Evolutionary conservation across 2,329 filamentous ascomycete genomes (phyloP).

Genomic region (Aspergillus piperis): DNA sequence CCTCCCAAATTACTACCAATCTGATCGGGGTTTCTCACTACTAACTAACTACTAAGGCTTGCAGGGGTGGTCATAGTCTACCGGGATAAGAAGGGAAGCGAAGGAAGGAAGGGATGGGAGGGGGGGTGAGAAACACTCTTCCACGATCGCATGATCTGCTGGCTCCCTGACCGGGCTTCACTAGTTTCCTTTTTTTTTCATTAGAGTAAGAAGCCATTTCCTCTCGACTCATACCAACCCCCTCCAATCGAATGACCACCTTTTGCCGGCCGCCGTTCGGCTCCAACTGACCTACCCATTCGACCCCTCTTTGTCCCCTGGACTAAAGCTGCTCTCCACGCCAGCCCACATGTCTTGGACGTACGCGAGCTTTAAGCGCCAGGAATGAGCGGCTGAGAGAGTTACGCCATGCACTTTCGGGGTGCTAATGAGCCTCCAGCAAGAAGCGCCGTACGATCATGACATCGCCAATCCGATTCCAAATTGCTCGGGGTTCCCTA

Average conservation of each 20-base stretch:
- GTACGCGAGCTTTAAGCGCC: neutral
- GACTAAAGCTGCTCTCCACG: neutral
- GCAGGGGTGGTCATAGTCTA: neutral
- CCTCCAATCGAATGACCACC: neutral
- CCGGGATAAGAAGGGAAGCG: neutral
- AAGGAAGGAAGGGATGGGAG: neutral
- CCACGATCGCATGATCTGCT: conserved; percentile 3
- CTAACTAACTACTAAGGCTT: neutral
- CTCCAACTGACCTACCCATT: neutral
- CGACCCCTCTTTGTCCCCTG: neutral
- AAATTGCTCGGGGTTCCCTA: neutral
- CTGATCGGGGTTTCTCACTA: neutral
- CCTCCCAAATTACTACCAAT: neutral
- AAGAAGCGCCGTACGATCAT: neutral
- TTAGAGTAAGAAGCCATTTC: neutral
- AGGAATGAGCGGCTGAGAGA: conserved; percentile 4
- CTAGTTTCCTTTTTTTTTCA: neutral
- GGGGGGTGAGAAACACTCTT: neutral
- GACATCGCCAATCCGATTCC: neutral
- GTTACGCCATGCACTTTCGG: neutral
- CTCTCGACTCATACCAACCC: too few species aligned
- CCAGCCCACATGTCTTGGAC: neutral
- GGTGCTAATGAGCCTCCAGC: neutral
- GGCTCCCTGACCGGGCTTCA: neutral
- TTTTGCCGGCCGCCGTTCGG: neutral